Percentiles rank a stretch among this genome's conserved stretches.
phyloP scores from a whole-genome alignment of 148 eudicot species.

The Agrostemma githago region DNA sequence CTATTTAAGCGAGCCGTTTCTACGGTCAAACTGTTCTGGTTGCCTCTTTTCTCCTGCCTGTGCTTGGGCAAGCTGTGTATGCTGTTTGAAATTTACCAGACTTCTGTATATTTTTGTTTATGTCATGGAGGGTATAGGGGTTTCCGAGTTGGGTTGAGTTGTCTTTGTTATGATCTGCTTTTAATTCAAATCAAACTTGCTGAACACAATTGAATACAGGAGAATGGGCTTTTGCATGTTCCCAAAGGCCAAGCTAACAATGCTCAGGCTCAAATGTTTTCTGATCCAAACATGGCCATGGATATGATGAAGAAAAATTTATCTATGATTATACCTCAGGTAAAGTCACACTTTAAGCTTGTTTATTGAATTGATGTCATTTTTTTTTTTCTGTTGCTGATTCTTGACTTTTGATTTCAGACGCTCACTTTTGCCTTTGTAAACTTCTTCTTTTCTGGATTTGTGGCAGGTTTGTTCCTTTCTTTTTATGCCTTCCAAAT shows the following conservation, averaged over 20 bases:
- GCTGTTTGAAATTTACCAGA: neutral
- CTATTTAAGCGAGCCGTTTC: neutral
- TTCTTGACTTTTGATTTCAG: conserved; percentile 36
- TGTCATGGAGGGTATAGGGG: neutral
- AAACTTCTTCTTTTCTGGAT: conserved; percentile 98
- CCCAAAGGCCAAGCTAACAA: conserved; percentile 89
- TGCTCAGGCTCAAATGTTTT: conserved; percentile 97
- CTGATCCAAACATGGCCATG: conserved; percentile 99
- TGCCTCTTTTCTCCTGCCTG: neutral
- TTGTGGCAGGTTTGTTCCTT: conserved; percentile 78
- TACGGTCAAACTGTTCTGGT: neutral
- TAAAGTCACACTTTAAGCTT: conserved; percentile 12
- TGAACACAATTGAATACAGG: conserved; percentile 39
- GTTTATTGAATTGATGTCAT: conserved; percentile 11
- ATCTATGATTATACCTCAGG: conserved; percentile 98
- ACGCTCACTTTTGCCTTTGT: conserved; percentile 98
- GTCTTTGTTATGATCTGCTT: neutral
- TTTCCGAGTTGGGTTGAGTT: neutral
- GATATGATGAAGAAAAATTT: conserved; percentile 99
- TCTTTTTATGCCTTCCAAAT: neutral
- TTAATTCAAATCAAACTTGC: neutral
- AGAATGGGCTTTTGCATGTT: conserved; percentile 82
- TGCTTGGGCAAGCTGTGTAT: neutral
- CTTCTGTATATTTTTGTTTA: neutral
- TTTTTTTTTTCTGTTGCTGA: neutral